Evolutionary conservation across 345 rosid genomes (phyloP).

Genomic region (Populus deltoides): DNA sequence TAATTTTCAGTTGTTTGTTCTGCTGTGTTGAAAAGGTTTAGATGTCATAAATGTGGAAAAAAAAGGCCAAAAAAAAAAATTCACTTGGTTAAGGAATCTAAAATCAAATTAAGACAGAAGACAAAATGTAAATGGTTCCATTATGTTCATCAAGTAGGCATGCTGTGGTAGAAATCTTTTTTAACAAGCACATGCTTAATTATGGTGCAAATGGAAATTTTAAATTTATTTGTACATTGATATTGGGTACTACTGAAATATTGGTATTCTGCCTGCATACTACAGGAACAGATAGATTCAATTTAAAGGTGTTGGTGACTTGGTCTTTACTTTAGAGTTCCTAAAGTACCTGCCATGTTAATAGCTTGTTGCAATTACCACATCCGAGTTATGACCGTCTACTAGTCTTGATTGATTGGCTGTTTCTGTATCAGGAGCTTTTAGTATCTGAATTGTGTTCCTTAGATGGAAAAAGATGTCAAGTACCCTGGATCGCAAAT

Average conservation of each 20-base stretch:
- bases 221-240: not conserved
- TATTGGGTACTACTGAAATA: not conserved
- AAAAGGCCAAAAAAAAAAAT: not conserved
- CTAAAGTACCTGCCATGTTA: not conserved
- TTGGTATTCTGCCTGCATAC: not conserved
- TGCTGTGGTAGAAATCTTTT: not conserved
- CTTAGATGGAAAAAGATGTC: constrained; percentile 43
- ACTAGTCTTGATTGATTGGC: not conserved
- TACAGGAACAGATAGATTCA: not conserved
- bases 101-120: not conserved
- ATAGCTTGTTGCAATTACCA: not conserved
- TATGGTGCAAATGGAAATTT: not conserved
- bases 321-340: not conserved
- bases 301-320: not conserved
- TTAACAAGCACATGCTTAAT: too few relatives aligned
- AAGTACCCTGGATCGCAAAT: constrained; percentile 59
- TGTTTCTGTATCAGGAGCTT: constrained; percentile 44
- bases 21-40: not conserved
- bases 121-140: not conserved
- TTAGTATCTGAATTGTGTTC: constrained; percentile 65
- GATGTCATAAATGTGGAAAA: not conserved
- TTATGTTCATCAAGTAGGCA: not conserved
- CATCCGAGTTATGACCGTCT: not conserved
- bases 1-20: not conserved
- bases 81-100: not conserved